Percentiles rank a stretch among this genome's conserved stretches.
Evolutionary conservation across 2,329 filamentous ascomycete species (phyloP).

Genomic region (Phialocephala subalpina): DNA sequence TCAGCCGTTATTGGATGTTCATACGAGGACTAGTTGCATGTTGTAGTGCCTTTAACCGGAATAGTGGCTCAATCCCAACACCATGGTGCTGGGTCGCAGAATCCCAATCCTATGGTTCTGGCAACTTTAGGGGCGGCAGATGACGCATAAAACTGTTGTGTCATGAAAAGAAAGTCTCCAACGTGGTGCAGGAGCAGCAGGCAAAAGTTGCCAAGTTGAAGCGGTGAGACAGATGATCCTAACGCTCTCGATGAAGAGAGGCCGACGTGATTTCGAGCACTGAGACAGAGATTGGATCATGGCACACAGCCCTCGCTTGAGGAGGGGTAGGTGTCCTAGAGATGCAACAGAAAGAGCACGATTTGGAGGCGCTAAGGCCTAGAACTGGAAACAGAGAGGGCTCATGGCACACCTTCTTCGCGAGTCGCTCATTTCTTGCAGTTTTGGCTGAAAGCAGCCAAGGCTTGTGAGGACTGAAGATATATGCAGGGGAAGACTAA

Average conservation of each 20-base stretch:
- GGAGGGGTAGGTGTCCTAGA: neutral
- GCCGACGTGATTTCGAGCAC: neutral
- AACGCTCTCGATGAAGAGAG: neutral
- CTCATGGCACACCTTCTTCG: constrained; percentile 1
- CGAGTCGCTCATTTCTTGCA: neutral
- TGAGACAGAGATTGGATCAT: neutral
- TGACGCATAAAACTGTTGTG: neutral
- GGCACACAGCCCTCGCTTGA: neutral
- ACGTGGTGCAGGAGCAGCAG: neutral
- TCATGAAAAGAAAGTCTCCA: neutral
- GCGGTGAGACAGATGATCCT: neutral
- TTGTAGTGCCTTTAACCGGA: neutral
- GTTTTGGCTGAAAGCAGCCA: neutral
- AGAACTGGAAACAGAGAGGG: constrained; percentile 4
- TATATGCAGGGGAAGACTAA: neutral
- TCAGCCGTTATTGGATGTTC: neutral
- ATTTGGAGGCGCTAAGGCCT: neutral
- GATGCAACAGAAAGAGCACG: neutral
- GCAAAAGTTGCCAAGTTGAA: neutral
- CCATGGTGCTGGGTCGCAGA: constrained; percentile 18
- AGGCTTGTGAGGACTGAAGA: neutral
- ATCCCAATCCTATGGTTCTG: constrained; percentile 11
- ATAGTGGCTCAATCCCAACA: neutral
- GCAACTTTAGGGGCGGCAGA: constrained; percentile 19
- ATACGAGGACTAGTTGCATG: neutral